Evolutionary conservation across 2,329 filamentous ascomycete species (phyloP), one percentile per base, ranked within the genome.

Genomic region (Hypoxylon sp.): DNA sequence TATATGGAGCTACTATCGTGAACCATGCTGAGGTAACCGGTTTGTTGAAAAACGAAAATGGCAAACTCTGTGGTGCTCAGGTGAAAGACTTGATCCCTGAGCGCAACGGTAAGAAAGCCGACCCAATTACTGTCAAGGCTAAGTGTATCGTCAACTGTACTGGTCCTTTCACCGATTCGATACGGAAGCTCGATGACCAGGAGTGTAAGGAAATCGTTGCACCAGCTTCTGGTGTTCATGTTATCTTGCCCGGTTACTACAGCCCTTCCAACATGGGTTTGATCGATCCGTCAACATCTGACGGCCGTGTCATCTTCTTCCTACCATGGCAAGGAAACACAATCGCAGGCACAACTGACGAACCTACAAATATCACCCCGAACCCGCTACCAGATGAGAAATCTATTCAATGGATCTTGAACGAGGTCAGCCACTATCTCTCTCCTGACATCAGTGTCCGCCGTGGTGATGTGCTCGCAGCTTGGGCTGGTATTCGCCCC

Each of bases 311-410:
- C 54, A 95, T 97, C 76, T 97, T 97, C 88, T 97, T 97, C 86
- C 85, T 97, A 44, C 93, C 93, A 21, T 97, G 93, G 93, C 93
- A 97, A 82, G 93, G 93, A 53, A 96, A 96, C 82, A 97, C 93
- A 13, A 96, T 97, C 76, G 93, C 93, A 50, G 93, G 93, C 68
- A 97, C 93, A 4, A 97, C 93, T 6, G 93, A 97, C 77, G 90
- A 92, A 42, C 90, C 93, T 2, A 92, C 91, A 39, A 82, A 86
- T 31, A 93, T 97, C 72, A 88, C 87, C 4, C 84, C 86, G 44
- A 91, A 95, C 74, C 93, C 93, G 0, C 78, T 94, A 32, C 92
- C 93, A 7, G 90, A 91, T 31, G 93, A 97, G 80, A 87, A 93
- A 73, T 93, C 95, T 73, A 96, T 97, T 74, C 87, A 92, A 75